Conservation (phyloP, 2,329 filamentous ascomycete species). For the Coniochaeta sp. region DNA sequence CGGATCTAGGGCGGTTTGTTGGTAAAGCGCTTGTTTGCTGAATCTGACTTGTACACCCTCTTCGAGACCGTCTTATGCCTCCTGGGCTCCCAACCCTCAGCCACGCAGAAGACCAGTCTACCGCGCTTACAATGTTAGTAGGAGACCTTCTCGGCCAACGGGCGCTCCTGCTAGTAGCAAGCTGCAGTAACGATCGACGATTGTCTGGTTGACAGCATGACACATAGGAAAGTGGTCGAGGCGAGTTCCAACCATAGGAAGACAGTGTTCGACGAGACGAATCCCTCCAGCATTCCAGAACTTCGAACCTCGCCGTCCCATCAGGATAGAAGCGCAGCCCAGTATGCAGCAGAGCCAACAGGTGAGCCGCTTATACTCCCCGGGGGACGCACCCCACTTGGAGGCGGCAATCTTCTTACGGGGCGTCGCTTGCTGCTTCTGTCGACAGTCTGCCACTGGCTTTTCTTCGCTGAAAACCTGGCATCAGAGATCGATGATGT, state of each 20-base stretch:
- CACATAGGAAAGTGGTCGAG: not conserved
- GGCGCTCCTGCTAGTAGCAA: not conserved
- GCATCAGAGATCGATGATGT: too few relatives aligned
- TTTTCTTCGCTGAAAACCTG: too few relatives aligned
- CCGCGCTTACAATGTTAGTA: not conserved
- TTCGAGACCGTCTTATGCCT: not conserved
- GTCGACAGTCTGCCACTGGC: too few relatives aligned
- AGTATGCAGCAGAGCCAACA: not conserved
- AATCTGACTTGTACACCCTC: not conserved
- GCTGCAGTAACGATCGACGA: not conserved
- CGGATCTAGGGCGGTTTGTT: not conserved
- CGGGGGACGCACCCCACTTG: not conserved
- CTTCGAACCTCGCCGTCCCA: not conserved
- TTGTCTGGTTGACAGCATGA: not conserved
- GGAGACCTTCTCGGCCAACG: not conserved
- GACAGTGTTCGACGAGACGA: not conserved
- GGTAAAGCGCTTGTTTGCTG: not conserved
- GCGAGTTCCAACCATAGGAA: not conserved
- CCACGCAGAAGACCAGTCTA: not conserved
- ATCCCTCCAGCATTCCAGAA: not conserved
- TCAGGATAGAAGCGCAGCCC: not conserved
- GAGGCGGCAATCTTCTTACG: not conserved
- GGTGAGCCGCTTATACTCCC: not conserved
- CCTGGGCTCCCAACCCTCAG: not conserved
- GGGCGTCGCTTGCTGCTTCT: not conserved